Evolutionary conservation across 2,329 filamentous ascomycete species (phyloP).

Genomic region (Colletotrichum navitas): DNA sequence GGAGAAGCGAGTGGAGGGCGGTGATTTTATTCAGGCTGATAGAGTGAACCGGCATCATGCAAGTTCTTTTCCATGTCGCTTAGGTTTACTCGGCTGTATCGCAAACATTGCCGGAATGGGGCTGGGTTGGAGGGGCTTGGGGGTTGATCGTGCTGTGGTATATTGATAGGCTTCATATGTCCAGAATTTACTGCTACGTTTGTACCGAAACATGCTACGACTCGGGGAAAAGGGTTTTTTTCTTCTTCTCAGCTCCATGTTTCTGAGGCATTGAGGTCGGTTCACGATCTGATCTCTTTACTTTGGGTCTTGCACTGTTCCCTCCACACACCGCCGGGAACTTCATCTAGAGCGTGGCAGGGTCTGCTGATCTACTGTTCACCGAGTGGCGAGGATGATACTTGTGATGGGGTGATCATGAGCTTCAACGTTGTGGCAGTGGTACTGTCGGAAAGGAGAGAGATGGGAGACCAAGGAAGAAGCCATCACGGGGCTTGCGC

Average conservation of each 20-base stretch:
- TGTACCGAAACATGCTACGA: background rate
- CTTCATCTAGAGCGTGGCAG: background rate
- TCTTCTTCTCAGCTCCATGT: background rate
- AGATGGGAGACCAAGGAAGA: background rate
- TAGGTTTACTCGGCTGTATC: background rate
- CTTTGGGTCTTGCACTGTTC: background rate
- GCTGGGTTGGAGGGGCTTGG: background rate
- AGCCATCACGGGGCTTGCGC: conserved; percentile 18
- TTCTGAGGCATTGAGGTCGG: conserved; percentile 17
- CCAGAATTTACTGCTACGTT: too few relatives aligned
- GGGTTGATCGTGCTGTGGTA: background rate
- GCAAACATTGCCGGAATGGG: background rate
- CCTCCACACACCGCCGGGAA: background rate
- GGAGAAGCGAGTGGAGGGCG: background rate
- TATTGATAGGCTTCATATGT: background rate
- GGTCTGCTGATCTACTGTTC: background rate
- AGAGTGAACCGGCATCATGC: background rate
- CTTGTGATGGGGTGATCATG: background rate
- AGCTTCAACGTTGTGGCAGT: background rate
- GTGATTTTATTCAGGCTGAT: background rate
- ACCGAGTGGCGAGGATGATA: conserved; percentile 1
- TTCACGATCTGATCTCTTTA: background rate
- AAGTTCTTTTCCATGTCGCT: background rate
- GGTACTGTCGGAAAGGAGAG: background rate
- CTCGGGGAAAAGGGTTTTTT: background rate